phyloP scores from a whole-genome alignment of 768 basidiomycete species.

The Hericium rajendrae region DNA sequence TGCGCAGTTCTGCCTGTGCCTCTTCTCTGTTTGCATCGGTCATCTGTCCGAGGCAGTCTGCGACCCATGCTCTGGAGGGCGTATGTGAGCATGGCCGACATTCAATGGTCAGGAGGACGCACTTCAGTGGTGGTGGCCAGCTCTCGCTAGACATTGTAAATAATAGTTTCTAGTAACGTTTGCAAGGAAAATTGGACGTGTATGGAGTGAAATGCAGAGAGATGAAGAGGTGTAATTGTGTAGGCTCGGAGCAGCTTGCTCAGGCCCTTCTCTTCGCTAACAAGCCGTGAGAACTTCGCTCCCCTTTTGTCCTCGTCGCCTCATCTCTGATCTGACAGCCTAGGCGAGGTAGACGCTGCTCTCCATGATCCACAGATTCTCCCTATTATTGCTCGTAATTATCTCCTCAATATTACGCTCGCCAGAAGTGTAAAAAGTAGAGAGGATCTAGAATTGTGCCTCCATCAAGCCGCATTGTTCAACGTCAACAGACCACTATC shows the following conservation, averaged over 20 bases:
- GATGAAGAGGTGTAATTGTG: neutral
- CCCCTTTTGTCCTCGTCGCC: neutral
- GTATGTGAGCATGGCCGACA: slow-evolving; percentile 9
- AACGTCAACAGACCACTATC: neutral
- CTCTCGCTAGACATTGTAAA: slow-evolving; percentile 59
- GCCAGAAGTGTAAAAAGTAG: too few relatives aligned
- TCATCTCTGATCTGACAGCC: neutral
- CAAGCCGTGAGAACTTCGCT: neutral
- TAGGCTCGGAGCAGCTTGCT: too few relatives aligned
- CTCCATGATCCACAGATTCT: too few relatives aligned
- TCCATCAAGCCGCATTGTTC: neutral
- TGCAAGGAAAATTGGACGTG: neutral
- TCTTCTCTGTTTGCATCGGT: slow-evolving; percentile 78
- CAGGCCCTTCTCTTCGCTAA: neutral
- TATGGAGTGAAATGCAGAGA: neutral
- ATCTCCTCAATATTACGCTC: too few relatives aligned
- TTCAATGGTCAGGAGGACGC: slow-evolving; percentile 14
- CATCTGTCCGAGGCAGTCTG: slow-evolving; percentile 86
- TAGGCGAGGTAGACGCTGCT: neutral
- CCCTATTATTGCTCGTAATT: too few relatives aligned
- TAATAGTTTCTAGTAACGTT: neutral
- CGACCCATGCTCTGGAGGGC: slow-evolving; percentile 79
- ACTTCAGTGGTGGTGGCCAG: slow-evolving; percentile 79
- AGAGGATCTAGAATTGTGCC: neutral
- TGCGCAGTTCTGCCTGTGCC: slow-evolving; percentile 89